Evolutionary conservation across 2,329 filamentous ascomycete genomes (phyloP).

Genomic region (Didymella pomorum): DNA sequence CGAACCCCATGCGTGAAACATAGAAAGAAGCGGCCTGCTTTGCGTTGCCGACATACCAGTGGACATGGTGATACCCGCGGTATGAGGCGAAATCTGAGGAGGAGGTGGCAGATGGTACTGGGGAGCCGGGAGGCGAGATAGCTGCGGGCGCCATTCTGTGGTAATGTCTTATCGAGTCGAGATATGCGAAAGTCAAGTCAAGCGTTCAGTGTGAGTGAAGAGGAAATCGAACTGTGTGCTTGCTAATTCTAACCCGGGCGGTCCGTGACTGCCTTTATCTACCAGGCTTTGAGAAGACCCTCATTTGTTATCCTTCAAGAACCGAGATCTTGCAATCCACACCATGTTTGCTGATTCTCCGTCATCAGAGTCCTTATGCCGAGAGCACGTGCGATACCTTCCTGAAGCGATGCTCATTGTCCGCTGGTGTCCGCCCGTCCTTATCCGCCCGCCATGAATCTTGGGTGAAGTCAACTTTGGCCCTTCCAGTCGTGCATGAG

Average conservation of each 20-base stretch:
- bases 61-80: conserved; percentile 88
- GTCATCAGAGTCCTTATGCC: conserved; percentile 38
- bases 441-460: conserved; percentile 25
- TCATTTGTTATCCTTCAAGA: conserved; percentile 30
- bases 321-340: conserved; percentile 28
- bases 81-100: conserved; percentile 61
- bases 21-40: conserved; percentile 95
- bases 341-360: conserved; percentile 26
- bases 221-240: conserved; percentile 1
- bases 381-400: conserved; percentile 36
- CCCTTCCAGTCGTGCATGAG: no score
- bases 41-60: conserved; percentile 96
- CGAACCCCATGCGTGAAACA: conserved; percentile 85
- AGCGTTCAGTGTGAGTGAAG: not conserved
- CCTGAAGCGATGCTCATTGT: conserved; percentile 25
- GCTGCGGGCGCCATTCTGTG: conserved; percentile 45
- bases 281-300: conserved; percentile 15
- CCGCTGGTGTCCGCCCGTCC: conserved; percentile 34
- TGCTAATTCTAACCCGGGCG: conserved; percentile 7
- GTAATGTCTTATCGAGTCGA: not conserved
- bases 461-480: not conserved
- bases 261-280: conserved; percentile 24
- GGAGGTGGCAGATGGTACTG: conserved; percentile 31
- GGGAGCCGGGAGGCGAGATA: conserved; percentile 55
- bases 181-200: not conserved